A percentile compares a stretch with the other conserved stretches of the same genome.
These are phyloP conservation scores for Phytophthora pini DNA, from an alignment of 352 stramenopile genomes.

Conservation along the genomic window DNA sequence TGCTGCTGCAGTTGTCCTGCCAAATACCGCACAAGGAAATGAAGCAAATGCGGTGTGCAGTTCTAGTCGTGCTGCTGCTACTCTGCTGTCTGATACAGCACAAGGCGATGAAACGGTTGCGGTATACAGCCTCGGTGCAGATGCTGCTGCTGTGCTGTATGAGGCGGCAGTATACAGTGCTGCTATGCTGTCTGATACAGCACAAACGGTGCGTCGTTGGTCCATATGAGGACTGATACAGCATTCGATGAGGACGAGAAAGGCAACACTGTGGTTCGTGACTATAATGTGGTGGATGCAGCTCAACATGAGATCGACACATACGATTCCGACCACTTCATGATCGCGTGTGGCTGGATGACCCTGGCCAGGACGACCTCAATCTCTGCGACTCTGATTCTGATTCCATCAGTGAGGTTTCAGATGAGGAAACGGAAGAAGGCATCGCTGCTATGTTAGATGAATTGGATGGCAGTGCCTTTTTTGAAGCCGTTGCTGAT, in stretches of 20 bases:
- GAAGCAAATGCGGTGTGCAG: too few species aligned
- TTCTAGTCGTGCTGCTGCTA: too few species aligned
- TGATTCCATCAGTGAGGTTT: neutral
- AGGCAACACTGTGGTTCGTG: neutral
- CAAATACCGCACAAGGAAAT: too few species aligned
- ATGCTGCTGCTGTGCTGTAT: too few species aligned
- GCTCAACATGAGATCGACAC: neutral
- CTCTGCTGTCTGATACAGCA: too few species aligned
- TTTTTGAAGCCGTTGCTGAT: neutral
- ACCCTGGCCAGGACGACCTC: neutral
- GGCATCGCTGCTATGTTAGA: neutral
- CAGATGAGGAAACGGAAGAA: neutral
- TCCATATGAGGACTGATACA: neutral
- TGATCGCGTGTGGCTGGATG: neutral
- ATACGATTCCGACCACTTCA: neutral
- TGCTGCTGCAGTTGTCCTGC: too few species aligned
- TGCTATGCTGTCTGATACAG: neutral
- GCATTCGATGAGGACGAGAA: neutral
- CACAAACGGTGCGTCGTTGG: too few species aligned
- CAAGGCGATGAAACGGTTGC: too few species aligned
- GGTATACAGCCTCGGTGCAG: too few species aligned
- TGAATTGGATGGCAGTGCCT: neutral
- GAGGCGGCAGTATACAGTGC: too few species aligned
- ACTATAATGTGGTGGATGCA: neutral
- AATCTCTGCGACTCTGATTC: neutral